A percentile compares a stretch with the other conserved stretches of the same genome.
phyloP scores from a whole-genome alignment of 768 basidiomycete species.

The Lentinula edodes region DNA sequence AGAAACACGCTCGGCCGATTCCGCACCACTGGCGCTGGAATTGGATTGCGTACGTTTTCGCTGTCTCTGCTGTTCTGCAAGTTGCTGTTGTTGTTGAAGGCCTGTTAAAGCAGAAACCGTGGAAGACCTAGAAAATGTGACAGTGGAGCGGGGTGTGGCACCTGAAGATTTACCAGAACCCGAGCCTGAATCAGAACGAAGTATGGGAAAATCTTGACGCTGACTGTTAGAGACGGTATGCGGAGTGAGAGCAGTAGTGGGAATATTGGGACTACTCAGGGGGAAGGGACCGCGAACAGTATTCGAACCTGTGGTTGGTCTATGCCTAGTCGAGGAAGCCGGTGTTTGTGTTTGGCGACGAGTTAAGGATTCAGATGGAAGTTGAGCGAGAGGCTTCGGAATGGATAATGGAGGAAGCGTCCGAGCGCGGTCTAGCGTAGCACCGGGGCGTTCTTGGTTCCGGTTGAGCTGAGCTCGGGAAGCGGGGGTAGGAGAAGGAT shows the following conservation, averaged over 20 bases:
- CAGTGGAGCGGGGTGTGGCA: conserved; percentile 19
- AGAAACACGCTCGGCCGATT: conserved; percentile 1
- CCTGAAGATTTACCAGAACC: conserved; percentile 4
- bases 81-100: conserved; percentile 33
- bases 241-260: conserved; percentile 63
- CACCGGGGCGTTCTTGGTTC: conserved; percentile 10
- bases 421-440: conserved; percentile 34
- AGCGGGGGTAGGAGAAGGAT: conserved; percentile 40
- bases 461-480: conserved; percentile 19
- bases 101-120: conserved; percentile 49
- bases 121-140: conserved; percentile 63
- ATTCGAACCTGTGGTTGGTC: conserved; percentile 7
- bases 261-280: conserved; percentile 45
- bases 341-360: not conserved
- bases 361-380: conserved; percentile 48
- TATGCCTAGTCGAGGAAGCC: not conserved
- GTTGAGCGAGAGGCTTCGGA: conserved; percentile 52
- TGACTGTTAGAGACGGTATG: conserved; percentile 42
- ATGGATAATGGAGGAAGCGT: conserved; percentile 45
- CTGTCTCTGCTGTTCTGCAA: conserved; percentile 7
- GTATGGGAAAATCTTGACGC: conserved; percentile 19
- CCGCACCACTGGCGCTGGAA: conserved; percentile 19
- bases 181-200: conserved; percentile 38
- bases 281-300: conserved; percentile 49
- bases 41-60: conserved; percentile 23